Conservation (phyloP, 2,329 filamentous ascomycete species). For the Aureobasidium sp. region DNA sequence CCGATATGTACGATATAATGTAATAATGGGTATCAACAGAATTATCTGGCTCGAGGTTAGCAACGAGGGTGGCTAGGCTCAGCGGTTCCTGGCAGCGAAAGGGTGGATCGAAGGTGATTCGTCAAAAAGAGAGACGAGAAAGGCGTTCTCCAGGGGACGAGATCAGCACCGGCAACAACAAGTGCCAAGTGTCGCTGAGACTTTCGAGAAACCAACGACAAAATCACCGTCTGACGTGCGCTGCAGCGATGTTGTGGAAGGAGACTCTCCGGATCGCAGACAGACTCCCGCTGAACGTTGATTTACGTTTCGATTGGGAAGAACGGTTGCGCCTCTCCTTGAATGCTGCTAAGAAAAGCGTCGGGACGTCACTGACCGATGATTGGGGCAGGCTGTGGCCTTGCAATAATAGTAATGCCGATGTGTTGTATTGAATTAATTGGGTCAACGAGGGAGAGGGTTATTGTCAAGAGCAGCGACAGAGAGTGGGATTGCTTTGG, state of each 20-base stretch:
- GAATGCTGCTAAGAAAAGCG: constrained; percentile 13
- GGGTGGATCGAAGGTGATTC: constrained; percentile 2
- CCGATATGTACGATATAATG: constrained; percentile 1
- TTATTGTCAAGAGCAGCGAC: background rate
- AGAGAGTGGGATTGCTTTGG: background rate
- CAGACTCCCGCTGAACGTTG: constrained; percentile 6
- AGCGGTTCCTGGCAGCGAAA: constrained; percentile 1
- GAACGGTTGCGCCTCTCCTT: background rate
- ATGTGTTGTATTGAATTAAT: constrained; percentile 3
- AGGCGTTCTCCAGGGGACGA: constrained; percentile 2
- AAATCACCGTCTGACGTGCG: too few species aligned
- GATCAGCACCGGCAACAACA: constrained; percentile 7
- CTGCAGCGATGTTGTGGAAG: constrained; percentile 10
- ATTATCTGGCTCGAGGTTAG: constrained; percentile 12
- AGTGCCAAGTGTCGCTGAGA: constrained; percentile 4
- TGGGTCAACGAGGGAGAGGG: background rate
- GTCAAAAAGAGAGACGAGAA: background rate
- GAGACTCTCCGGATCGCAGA: background rate
- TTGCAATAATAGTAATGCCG: background rate
- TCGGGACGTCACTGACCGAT: constrained; percentile 12
- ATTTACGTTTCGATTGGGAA: constrained; percentile 12
- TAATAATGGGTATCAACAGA: constrained; percentile 7
- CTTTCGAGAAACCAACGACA: background rate
- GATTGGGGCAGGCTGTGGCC: background rate
- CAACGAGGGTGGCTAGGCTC: background rate